Evolutionary conservation across 352 stramenopile genomes (phyloP).

Genomic region (Pythium apleroticum): DNA sequence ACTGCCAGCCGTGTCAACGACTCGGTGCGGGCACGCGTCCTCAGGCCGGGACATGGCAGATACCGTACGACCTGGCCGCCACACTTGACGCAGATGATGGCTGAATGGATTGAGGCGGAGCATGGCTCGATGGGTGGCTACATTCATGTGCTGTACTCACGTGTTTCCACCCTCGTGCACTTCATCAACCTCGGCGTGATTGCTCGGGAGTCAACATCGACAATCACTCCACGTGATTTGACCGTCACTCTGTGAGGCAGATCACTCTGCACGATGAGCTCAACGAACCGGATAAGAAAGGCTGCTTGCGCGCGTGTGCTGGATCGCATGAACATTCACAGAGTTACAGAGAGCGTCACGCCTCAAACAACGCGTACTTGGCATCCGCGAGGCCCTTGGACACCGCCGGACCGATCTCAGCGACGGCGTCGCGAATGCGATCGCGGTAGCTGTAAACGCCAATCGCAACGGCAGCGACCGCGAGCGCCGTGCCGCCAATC

Average conservation of each 20-base stretch:
- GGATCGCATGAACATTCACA: not conserved
- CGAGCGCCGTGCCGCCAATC: constrained; percentile 51
- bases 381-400: constrained; percentile 60
- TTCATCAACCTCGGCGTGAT: not conserved
- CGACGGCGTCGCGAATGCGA: constrained; percentile 45
- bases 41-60: not conserved
- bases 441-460: constrained; percentile 51
- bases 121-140: not conserved
- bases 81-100: not conserved
- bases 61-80: not conserved
- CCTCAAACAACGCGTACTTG: constrained; percentile 67
- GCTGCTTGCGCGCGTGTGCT: too few relatives aligned
- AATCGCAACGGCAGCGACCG: constrained; percentile 42
- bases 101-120: not conserved
- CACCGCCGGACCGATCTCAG: constrained; percentile 43
- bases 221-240: not conserved
- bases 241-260: not conserved
- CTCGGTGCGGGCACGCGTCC: not conserved
- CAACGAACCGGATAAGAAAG: too few relatives aligned
- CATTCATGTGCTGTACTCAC: too few relatives aligned
- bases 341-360: constrained; percentile 21
- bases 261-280: too few relatives aligned
- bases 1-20: constrained; percentile 5
- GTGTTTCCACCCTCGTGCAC: too few relatives aligned
- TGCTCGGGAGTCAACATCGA: not conserved